phyloP scores from a whole-genome alignment of 208 protist genomes.

The Herpetomonas samuelpessoai region DNA sequence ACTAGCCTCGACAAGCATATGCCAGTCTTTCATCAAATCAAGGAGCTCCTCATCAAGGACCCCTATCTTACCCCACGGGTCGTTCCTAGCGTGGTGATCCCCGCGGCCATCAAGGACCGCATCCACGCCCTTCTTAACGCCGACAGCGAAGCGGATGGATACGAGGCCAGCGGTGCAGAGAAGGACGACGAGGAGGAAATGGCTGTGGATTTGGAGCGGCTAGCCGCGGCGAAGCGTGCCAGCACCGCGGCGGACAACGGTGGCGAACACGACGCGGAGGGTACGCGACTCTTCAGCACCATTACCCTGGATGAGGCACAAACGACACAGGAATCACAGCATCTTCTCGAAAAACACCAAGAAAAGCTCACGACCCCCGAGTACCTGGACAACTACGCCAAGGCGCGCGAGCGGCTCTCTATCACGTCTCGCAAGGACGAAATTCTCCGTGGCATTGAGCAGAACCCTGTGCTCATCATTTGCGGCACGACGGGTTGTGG shows the following conservation, averaged over 20 bases:
- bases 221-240: background rate
- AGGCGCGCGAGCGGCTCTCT: slow-evolving; percentile 54
- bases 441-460: slow-evolving; percentile 70
- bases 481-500: slow-evolving; percentile 96
- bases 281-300: slow-evolving; percentile 9
- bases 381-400: slow-evolving; percentile 70
- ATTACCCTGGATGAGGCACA: slow-evolving; percentile 18
- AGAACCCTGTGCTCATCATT: slow-evolving; percentile 88
- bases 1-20: slow-evolving; percentile 25
- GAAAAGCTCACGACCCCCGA: slow-evolving; percentile 47
- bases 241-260: background rate
- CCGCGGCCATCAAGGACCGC: slow-evolving; percentile 17
- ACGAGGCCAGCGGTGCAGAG: slow-evolving; percentile 9
- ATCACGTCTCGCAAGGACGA: slow-evolving; percentile 61
- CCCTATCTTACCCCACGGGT: slow-evolving; percentile 29
- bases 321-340: slow-evolving; percentile 37
- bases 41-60: slow-evolving; percentile 28
- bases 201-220: background rate
- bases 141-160: slow-evolving; percentile 18
- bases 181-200: background rate
- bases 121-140: slow-evolving; percentile 21
- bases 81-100: slow-evolving; percentile 35
- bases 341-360: slow-evolving; percentile 38
- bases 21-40: slow-evolving; percentile 25
- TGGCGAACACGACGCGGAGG: background rate